Percentiles rank a stretch among this genome's conserved stretches.
phyloP scores from a whole-genome alignment of 2,329 filamentous ascomycete species.

The Nothophoma quercina region DNA sequence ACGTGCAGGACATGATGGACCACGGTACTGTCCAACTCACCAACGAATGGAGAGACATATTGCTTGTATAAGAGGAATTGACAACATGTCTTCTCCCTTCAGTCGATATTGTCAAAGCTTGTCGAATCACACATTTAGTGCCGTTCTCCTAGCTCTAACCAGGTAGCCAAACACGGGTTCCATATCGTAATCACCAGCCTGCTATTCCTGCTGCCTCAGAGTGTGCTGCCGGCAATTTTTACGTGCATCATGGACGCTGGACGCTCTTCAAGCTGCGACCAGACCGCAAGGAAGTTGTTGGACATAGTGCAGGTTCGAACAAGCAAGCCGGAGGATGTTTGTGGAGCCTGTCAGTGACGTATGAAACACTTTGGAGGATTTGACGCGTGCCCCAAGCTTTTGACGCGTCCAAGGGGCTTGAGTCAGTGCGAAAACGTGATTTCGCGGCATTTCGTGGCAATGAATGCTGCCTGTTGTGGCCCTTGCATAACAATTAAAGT shows the following conservation, averaged over 20 bases:
- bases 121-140: too few relatives aligned
- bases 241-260: too few relatives aligned
- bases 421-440: conserved; percentile 16
- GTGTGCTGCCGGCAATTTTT: too few relatives aligned
- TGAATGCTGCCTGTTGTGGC: conserved; percentile 16
- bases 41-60: neutral
- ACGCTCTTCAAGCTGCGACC: too few relatives aligned
- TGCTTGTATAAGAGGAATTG: neutral
- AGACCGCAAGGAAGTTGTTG: too few relatives aligned
- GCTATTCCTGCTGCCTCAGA: too few relatives aligned
- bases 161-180: too few relatives aligned
- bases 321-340: neutral
- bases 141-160: too few relatives aligned
- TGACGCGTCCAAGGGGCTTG: conserved; percentile 7
- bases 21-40: neutral
- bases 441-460: conserved; percentile 16
- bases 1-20: neutral
- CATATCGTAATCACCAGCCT: too few relatives aligned
- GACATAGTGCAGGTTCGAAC: neutral
- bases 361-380: neutral
- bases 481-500: conserved; percentile 8
- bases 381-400: neutral
- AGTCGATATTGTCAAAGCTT: too few relatives aligned
- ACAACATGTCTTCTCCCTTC: too few relatives aligned
- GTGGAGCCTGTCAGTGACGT: neutral